Base-by-base conservation (phyloP, 1,284 basidiomycete species). In the Tilletia caries region DNA sequence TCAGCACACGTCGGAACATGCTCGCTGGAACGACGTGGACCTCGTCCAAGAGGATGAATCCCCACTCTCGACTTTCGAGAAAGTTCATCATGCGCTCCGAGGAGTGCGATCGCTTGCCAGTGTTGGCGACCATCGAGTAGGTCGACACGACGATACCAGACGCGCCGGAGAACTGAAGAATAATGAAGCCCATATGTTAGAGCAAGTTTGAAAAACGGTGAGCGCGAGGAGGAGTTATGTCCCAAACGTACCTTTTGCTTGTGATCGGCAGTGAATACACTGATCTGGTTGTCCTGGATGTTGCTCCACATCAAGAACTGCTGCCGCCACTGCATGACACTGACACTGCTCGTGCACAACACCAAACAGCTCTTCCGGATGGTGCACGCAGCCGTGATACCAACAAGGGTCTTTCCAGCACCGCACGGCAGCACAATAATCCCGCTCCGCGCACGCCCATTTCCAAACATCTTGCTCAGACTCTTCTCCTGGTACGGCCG, bases 281-380 rank as follows among this genome's bases (percentile, higher is more conserved):
- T 78, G 73, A 83, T 77, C 72, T 81, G 79, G 65, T 79, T 78
- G 65, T 83, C 81, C 64, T 82, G 81, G 67, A 83, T 80, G 70
- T 83, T 83, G 72, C 77, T 78, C 81, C 81, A 83, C 71, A 82
- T 78, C 64, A 82, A 60, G 68, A 83, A 83, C 66, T 83, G 78
- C 70, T 81, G 80, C 37, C 75, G 67, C 81, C 81, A 83, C 68
- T 83, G 81, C 80, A 82, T 82, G 37, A 83, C 81, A 54, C 77
- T 79, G 52, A 83, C 81, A 69, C 77, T 79, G 71, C 79, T 80
- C n/a, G 80, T 83, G 85, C 95, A 98, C 62, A 98, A 86, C 33
- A 98, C 94, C n/a, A 99, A 87, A 79, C 93, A 95, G 37, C 93
- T 96, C 86, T 99, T 99, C 86, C 97, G 97, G 86, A 98, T 96